Base-by-base conservation (phyloP, 495 filamentous ascomycete species). In the Neurospora cerealis region DNA sequence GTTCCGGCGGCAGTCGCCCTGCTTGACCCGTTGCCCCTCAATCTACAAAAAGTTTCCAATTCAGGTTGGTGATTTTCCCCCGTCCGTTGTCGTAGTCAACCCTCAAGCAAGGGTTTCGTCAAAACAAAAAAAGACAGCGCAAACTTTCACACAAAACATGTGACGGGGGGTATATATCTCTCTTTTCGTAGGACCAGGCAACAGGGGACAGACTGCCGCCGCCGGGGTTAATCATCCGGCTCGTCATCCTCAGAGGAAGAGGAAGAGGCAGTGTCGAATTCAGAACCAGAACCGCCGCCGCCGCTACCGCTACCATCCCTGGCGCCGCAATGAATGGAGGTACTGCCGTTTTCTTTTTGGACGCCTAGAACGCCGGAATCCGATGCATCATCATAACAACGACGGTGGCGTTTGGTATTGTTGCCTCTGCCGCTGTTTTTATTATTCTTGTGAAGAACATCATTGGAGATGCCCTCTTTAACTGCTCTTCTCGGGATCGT, bases 401-500 rank as follows among this genome's bases (percentile, higher is more conserved):
- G 66, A 74, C 70, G 71, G 72, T 77, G 70, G 77, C 28, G 15
- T 36, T 66, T 32, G 28, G 54, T 66, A 66, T 34, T 19, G 34
- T 66, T 36, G 54, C 54, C 54, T 34, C 54, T 66, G 54, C 54
- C 54, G 54, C 54, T 66, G 3, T 19, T 66, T 66, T 34, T 66
- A 66, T 73, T 74, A 72, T 81, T 75, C 24, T 82, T 71, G 6
- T 72, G 73, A 71, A 75, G 75, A 74, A 87, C 82, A 76, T 83
- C 79, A 71, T 79, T 78, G n/a, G 75, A 78, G 73, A 76, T 78
- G 83, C 81, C 83, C 80, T 79, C 83, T 91, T 95, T 88, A 95
- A 86, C 86, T 91, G 73, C 81, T 85, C 76, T 85, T 81, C 13
- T 93, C 90, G 77, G 70, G 74, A 71, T 97, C 94, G 82, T 97